Evolutionary conservation across 2,329 filamentous ascomycete genomes (phyloP).

Genomic region (Chaetothyriales sp.): DNA sequence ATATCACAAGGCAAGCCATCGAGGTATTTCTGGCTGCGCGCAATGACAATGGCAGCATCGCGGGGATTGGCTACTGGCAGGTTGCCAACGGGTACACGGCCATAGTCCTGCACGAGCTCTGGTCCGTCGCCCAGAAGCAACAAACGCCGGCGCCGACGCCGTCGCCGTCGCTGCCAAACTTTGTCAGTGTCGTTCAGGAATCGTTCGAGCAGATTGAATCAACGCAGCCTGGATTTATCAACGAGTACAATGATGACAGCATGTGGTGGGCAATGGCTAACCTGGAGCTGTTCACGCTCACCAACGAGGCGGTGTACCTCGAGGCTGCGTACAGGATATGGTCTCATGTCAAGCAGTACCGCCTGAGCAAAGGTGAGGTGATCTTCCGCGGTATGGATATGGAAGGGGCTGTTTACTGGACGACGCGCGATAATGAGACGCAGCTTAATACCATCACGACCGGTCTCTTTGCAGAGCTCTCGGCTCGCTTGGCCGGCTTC

Average conservation of each 20-base stretch:
- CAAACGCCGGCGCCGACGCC: too few species aligned
- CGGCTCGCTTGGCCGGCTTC: conserved; percentile 5
- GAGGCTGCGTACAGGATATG: conserved; percentile 4
- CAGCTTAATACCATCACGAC: conserved; percentile 11
- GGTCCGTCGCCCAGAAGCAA: too few species aligned
- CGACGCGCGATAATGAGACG: conserved; percentile 7
- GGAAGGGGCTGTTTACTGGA: conserved; percentile 11
- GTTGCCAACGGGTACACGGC: conserved; percentile 12
- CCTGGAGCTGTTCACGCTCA: conserved; percentile 8
- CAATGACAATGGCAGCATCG: conserved; percentile 8
- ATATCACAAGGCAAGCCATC: conserved; percentile 8
- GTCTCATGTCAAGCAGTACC: conserved; percentile 6
- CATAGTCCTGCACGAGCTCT: conserved; percentile 10
- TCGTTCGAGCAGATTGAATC: conserved; percentile 6
- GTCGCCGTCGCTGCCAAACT: too few species aligned
- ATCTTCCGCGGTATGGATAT: conserved; percentile 9
- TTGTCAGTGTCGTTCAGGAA: conserved; percentile 3
- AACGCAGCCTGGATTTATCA: conserved; percentile 7
- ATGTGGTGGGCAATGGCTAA: conserved; percentile 12
- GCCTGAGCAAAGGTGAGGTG: conserved; percentile 4
- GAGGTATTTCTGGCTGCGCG: conserved; percentile 8
- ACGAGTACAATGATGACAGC: conserved; percentile 12
- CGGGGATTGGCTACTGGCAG: conserved; percentile 12
- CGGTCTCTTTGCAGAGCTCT: conserved; percentile 11
- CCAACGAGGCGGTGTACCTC: conserved; percentile 2